A percentile compares a stretch with the other conserved stretches of the same genome.
Conservation (phyloP, 768 basidiomycete genomes). For the Cyathus striatus region DNA sequence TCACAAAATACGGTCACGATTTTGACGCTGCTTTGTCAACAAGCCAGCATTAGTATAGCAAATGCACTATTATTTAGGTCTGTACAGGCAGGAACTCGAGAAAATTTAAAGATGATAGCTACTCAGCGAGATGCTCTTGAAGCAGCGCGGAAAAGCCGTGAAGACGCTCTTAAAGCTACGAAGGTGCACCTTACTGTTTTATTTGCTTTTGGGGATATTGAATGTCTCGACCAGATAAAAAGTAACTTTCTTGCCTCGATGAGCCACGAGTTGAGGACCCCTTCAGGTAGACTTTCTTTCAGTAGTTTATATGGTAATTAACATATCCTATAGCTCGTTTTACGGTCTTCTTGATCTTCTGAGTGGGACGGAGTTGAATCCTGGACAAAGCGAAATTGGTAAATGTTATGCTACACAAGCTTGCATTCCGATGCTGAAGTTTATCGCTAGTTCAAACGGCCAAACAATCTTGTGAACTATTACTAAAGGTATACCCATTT, state of each 20-base stretch:
- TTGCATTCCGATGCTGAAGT: too few species aligned
- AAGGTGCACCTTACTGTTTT: constrained; percentile 38
- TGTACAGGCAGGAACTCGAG: constrained; percentile 67
- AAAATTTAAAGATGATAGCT: constrained; percentile 77
- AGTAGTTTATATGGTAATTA: constrained; percentile 2
- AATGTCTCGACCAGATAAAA: constrained; percentile 54
- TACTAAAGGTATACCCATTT: constrained; percentile 47
- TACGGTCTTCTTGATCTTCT: constrained; percentile 74
- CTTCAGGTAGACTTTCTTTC: constrained; percentile 49
- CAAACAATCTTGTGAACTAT: constrained; percentile 70
- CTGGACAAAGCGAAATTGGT: constrained; percentile 70
- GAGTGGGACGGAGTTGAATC: constrained; percentile 64
- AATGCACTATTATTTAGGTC: constrained; percentile 74
- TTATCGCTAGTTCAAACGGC: constrained; percentile 60
- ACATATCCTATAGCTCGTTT: constrained; percentile 45
- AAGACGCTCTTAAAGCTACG: constrained; percentile 70
- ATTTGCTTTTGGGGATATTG: too few species aligned
- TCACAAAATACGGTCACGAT: constrained; percentile 55
- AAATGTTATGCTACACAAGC: too few species aligned
- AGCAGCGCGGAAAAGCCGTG: constrained; percentile 62
- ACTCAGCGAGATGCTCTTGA: constrained; percentile 65
- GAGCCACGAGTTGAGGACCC: constrained; percentile 75
- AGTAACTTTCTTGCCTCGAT: constrained; percentile 75
- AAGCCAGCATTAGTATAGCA: constrained; percentile 71
- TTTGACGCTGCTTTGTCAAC: constrained; percentile 62